Percentiles rank a stretch among this genome's conserved stretches.
phyloP scores from a whole-genome alignment of 345 rosid genomes.

The Melaleuca quinquenervia region DNA sequence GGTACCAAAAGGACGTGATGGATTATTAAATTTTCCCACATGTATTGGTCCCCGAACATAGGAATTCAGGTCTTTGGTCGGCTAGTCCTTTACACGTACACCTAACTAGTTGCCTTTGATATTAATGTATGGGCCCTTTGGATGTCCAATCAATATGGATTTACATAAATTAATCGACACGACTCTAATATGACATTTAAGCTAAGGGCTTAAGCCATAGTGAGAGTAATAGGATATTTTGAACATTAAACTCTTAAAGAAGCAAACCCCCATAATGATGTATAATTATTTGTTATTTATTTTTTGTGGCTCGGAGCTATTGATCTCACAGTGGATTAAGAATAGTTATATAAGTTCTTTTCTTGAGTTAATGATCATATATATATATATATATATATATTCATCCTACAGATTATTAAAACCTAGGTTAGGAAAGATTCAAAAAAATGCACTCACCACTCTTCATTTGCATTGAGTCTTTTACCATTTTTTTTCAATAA shows the following conservation, averaged over 20 bases:
- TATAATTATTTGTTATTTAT: too few relatives aligned
- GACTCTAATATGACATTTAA: background rate
- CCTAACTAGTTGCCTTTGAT: background rate
- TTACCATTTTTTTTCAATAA: background rate
- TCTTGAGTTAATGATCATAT: background rate
- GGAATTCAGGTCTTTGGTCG: background rate
- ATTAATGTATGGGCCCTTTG: background rate
- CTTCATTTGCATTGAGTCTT: background rate
- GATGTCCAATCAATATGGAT: background rate
- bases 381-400: too few relatives aligned
- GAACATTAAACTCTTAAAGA: too few relatives aligned
- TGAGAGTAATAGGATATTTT: too few relatives aligned
- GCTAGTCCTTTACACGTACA: background rate
- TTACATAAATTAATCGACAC: background rate
- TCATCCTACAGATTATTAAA: background rate
- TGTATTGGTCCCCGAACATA: background rate
- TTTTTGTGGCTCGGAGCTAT: too few relatives aligned
- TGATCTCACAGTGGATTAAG: too few relatives aligned
- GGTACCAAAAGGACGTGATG: rapidly evolving
- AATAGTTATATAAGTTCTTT: too few relatives aligned
- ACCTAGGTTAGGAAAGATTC: background rate
- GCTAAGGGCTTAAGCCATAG: too few relatives aligned
- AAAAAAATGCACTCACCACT: background rate
- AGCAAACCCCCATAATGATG: too few relatives aligned
- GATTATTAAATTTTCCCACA: rapidly evolving